Evolutionary conservation across 1,284 basidiomycete genomes (phyloP).

Genomic region (Termitomyces sp.): DNA sequence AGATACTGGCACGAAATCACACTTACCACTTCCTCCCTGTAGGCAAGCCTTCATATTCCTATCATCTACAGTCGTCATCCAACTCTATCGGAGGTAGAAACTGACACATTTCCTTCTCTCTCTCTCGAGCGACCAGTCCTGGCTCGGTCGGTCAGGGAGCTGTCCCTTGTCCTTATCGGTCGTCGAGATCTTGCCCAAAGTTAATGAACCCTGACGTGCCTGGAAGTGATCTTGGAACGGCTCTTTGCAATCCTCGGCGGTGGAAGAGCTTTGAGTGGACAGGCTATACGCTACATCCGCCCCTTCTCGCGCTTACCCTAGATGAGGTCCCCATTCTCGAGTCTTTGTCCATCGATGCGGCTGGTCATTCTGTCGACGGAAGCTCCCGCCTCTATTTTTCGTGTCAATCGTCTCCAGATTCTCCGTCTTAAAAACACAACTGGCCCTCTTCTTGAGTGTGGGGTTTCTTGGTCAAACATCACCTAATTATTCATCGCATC

Average conservation of each 20-base stretch:
- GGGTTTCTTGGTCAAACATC: background rate
- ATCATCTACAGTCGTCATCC: background rate
- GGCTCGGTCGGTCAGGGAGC: background rate
- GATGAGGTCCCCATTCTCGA: background rate
- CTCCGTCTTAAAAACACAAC: background rate
- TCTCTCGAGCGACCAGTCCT: background rate
- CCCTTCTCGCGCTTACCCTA: background rate
- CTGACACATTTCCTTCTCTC: background rate
- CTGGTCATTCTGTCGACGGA: background rate
- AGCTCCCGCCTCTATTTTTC: background rate
- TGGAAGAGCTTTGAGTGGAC: background rate
- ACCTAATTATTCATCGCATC: background rate
- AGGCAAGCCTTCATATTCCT: background rate
- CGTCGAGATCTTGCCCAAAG: background rate
- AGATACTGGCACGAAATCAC: background rate
- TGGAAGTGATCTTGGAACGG: background rate
- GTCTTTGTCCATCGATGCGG: background rate
- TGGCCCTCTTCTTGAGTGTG: background rate
- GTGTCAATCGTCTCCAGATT: background rate
- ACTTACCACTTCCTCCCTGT: background rate
- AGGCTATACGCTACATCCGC: background rate
- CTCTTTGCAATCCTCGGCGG: background rate
- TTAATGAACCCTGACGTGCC: background rate
- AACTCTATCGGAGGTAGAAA: background rate
- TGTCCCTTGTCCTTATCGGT: background rate